phyloP scores from a whole-genome alignment of 2,329 filamentous ascomycete genomes.

The Annulohypoxylon truncatum region DNA sequence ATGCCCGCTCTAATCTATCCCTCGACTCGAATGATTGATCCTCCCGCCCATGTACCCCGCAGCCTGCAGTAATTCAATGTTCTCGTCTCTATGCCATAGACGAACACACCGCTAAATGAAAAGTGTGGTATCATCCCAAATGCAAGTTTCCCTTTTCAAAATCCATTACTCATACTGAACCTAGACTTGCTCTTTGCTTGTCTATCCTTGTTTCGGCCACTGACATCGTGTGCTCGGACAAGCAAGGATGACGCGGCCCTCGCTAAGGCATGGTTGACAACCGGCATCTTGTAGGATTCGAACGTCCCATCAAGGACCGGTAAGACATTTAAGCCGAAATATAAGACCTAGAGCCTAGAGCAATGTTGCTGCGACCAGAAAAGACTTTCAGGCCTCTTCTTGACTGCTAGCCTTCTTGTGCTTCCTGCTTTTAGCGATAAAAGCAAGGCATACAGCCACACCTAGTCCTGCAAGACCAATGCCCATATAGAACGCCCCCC shows the following conservation, averaged over 20 bases:
- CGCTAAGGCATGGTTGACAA: neutral
- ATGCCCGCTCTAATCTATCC: neutral
- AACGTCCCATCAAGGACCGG: neutral
- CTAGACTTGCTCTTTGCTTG: neutral
- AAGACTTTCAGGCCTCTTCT: slow-evolving; percentile 14
- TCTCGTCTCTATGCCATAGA: neutral
- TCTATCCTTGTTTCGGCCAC: neutral
- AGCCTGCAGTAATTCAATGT: neutral
- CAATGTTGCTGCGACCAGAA: neutral
- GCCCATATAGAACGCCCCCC: slow-evolving; percentile 45
- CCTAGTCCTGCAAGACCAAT: slow-evolving; percentile 42
- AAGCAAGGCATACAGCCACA: slow-evolving; percentile 40
- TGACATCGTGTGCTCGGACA: neutral
- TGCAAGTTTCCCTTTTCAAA: neutral
- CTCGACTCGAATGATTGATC: neutral
- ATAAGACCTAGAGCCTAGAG: neutral
- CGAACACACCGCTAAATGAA: slow-evolving; percentile 5
- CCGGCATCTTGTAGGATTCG: neutral
- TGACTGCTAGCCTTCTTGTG: neutral
- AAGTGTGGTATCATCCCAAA: slow-evolving; percentile 13
- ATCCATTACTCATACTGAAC: neutral
- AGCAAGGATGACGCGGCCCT: slow-evolving; percentile 8
- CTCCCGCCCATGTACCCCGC: neutral
- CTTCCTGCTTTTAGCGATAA: slow-evolving; percentile 34
- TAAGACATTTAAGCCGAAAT: neutral